A percentile compares a stretch with the other conserved stretches of the same genome.
These are phyloP conservation scores for Termitomyces sp. DNA, from an alignment of 768 basidiomycete genomes.

Conservation along the genomic window DNA sequence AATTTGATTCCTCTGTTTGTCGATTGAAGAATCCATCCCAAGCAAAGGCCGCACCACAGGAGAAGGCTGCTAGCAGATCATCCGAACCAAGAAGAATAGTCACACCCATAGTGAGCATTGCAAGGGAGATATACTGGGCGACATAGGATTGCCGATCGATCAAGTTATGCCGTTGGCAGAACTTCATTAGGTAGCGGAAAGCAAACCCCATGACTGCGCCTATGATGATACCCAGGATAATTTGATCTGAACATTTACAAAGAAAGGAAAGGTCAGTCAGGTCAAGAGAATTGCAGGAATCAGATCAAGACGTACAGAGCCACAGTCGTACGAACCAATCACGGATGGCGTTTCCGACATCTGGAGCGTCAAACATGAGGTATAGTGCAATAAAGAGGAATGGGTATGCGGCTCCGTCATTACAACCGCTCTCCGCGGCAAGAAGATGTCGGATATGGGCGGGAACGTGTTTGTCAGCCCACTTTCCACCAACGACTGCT, in stretches of 20 bases:
- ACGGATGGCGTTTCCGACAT: conserved; percentile 58
- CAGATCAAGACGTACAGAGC: conserved; percentile 57
- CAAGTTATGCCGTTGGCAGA: conserved; percentile 78
- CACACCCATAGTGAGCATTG: conserved; percentile 79
- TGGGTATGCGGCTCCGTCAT: conserved; percentile 96
- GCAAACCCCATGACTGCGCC: conserved; percentile 70
- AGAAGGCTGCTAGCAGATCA: conserved; percentile 91
- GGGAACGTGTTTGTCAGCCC: conserved; percentile 96
- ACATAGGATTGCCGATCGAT: conserved; percentile 94
- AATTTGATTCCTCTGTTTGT: conserved; percentile 92
- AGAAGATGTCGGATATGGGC: conserved; percentile 65
- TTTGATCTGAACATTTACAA: conserved; percentile 52
- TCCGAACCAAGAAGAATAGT: conserved; percentile 85
- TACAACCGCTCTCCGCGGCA: conserved; percentile 84
- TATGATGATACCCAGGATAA: conserved; percentile 68
- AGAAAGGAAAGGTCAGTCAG: conserved; percentile 1
- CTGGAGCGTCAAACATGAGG: conserved; percentile 61
- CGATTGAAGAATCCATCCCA: conserved; percentile 95
- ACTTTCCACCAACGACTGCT: conserved; percentile 91
- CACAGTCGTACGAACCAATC: conserved; percentile 89
- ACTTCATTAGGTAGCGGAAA: conserved; percentile 90
- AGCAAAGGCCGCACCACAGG: conserved; percentile 92
- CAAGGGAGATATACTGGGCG: conserved; percentile 84
- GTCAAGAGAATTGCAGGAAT: conserved; percentile 8
- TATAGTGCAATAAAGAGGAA: conserved; percentile 91